Evolutionary conservation across 31 red algal genomes (phyloP).

Genomic region (Endocladia muricata): DNA sequence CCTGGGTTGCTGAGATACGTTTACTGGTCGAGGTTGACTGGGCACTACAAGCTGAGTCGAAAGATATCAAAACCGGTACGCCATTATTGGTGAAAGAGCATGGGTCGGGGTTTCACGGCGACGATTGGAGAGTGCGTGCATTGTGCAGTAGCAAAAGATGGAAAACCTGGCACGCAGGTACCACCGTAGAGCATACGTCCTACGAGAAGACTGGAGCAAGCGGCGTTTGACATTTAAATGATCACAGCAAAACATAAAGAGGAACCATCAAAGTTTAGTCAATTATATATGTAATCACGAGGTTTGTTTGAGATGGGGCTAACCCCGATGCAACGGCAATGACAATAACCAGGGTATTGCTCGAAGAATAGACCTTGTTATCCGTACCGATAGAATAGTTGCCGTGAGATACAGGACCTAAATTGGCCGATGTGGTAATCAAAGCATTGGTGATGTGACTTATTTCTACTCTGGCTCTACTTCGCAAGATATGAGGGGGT

Average conservation of each 20-base stretch:
- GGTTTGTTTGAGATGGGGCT: not conserved
- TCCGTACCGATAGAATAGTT: conserved; percentile 1
- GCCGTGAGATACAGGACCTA: not conserved
- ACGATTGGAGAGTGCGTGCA: not conserved
- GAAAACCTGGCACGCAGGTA: not conserved
- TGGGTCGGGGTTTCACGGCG: not conserved
- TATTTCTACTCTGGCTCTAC: no score
- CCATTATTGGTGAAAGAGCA: not conserved
- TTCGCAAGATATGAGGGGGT: no score
- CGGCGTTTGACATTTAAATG: not conserved
- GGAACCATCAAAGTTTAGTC: not conserved
- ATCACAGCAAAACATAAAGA: not conserved
- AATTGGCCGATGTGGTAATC: not conserved
- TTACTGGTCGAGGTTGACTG: not conserved
- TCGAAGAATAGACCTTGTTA: not conserved
- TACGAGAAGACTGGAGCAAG: not conserved
- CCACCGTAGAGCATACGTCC: not conserved
- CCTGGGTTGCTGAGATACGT: not conserved
- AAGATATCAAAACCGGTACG: not conserved
- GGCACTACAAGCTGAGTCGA: not conserved
- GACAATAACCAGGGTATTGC: not conserved
- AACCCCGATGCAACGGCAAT: conserved; percentile 4
- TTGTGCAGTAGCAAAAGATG: not conserved
- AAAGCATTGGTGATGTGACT: no score
- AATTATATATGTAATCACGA: not conserved